A percentile compares a stretch with the other conserved stretches of the same genome.
These are phyloP conservation scores for Cardamine occulta DNA, from an alignment of 345 rosid genomes.

Conservation along the genomic window DNA sequence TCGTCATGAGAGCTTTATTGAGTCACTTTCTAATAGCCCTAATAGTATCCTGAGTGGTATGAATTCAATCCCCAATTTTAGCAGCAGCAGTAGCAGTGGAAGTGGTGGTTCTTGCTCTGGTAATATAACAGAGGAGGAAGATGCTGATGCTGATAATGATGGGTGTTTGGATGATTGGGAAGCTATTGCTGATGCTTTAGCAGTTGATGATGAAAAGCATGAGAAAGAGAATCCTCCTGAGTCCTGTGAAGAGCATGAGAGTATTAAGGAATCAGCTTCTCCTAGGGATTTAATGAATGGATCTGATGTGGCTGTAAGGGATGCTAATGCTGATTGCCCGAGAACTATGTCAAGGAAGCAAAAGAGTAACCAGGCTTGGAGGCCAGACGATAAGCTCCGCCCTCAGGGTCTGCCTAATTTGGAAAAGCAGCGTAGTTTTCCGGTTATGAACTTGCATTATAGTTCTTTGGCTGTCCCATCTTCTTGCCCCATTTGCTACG, in stretches of 20 bases:
- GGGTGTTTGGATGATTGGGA: slow-evolving; percentile 97
- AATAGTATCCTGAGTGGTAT: slow-evolving; percentile 47
- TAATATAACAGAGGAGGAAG: slow-evolving; percentile 78
- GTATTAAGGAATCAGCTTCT: slow-evolving; percentile 36
- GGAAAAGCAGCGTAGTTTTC: slow-evolving; percentile 68
- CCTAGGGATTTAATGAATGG: slow-evolving; percentile 15
- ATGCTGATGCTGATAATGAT: slow-evolving; percentile 60
- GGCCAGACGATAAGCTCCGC: slow-evolving; percentile 74
- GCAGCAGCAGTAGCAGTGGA: slow-evolving; percentile 72
- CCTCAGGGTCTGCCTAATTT: slow-evolving; percentile 85
- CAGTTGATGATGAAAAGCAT: slow-evolving; percentile 57
- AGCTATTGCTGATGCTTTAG: slow-evolving; percentile 92
- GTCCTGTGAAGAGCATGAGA: slow-evolving; percentile 35
- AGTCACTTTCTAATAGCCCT: slow-evolving; percentile 66
- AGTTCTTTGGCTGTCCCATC: slow-evolving; percentile 48
- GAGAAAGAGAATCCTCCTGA: slow-evolving; percentile 46
- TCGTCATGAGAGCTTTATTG: slow-evolving; percentile 62
- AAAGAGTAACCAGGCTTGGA: slow-evolving; percentile 70
- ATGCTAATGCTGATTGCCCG: slow-evolving; percentile 39
- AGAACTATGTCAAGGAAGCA: slow-evolving; percentile 46
- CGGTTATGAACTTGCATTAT: slow-evolving; percentile 56
- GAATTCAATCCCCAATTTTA: slow-evolving; percentile 55
- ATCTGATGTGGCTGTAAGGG: slow-evolving; percentile 37
- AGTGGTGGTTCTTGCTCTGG: slow-evolving; percentile 88
- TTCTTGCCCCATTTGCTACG: slow-evolving; percentile 79